phyloP scores from a whole-genome alignment of 2,329 filamentous ascomycete species.

The Paecilomyces variotii region DNA sequence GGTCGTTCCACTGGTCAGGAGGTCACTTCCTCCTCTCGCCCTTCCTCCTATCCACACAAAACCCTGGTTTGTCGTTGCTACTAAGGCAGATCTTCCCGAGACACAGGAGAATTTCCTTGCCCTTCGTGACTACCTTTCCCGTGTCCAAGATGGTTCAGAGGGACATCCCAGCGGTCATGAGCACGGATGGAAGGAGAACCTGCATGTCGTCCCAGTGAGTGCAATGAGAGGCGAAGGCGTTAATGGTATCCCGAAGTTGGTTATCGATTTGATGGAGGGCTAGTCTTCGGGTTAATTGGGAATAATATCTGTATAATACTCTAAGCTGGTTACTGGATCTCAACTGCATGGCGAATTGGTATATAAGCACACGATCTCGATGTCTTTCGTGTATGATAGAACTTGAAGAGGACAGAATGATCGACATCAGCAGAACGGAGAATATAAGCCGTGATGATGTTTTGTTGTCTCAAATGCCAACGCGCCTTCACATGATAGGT shows the following conservation, averaged over 20 bases:
- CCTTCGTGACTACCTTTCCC: slow-evolving; percentile 63
- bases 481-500: neutral
- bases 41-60: slow-evolving; percentile 78
- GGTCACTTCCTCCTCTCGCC: slow-evolving; percentile 38
- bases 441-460: neutral
- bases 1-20: neutral
- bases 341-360: neutral
- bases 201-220: slow-evolving; percentile 72
- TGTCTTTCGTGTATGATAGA: neutral
- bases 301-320: neutral
- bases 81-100: slow-evolving; percentile 75
- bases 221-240: slow-evolving; percentile 83
- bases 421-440: neutral
- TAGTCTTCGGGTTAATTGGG: neutral
- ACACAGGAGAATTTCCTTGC: slow-evolving; percentile 69
- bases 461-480: neutral
- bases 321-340: neutral
- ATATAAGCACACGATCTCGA: neutral
- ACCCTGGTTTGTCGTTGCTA: slow-evolving; percentile 93
- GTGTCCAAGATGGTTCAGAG: slow-evolving; percentile 53
- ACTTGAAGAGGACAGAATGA: neutral
- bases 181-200: slow-evolving; percentile 52
- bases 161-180: slow-evolving; percentile 67
- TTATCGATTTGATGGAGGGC: slow-evolving; percentile 34
- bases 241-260: slow-evolving; percentile 41